phyloP scores from a whole-genome alignment of 495 filamentous ascomycete genomes.

The Podospora conica region DNA sequence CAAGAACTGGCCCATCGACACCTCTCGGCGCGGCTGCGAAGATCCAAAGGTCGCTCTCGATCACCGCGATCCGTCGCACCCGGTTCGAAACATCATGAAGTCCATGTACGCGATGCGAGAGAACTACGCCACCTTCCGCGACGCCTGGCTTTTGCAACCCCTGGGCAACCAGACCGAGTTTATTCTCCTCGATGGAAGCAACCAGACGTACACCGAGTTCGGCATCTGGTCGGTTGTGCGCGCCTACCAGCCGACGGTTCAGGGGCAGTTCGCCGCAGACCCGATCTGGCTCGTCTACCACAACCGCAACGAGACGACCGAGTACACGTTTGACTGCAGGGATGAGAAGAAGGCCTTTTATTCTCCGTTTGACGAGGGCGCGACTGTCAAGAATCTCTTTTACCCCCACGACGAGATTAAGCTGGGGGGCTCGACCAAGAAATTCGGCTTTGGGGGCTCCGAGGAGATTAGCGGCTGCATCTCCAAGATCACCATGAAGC shows the following conservation, averaged over 20 bases:
- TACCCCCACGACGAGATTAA: slow-evolving; percentile 58
- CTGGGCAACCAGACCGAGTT: slow-evolving; percentile 54
- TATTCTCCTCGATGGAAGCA: slow-evolving; percentile 51
- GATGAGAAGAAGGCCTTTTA: slow-evolving; percentile 41
- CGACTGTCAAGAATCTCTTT: slow-evolving; percentile 61
- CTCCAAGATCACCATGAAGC: slow-evolving; percentile 43
- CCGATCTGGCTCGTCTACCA: slow-evolving; percentile 61
- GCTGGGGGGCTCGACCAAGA: slow-evolving; percentile 30
- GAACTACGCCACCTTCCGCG: slow-evolving; percentile 53
- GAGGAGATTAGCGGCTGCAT: slow-evolving; percentile 49
- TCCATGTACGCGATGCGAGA: slow-evolving; percentile 58
- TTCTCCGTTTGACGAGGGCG: slow-evolving; percentile 50
- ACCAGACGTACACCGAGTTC: slow-evolving; percentile 52
- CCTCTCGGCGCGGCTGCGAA: slow-evolving; percentile 55
- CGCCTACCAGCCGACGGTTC: slow-evolving; percentile 34
- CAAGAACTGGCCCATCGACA: slow-evolving; percentile 27
- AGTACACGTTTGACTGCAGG: slow-evolving; percentile 56
- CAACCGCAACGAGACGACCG: slow-evolving; percentile 55
- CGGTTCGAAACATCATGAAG: slow-evolving; percentile 54
- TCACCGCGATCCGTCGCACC: slow-evolving; percentile 47
- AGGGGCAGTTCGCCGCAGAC: slow-evolving; percentile 51
- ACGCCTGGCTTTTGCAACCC: slow-evolving; percentile 54
- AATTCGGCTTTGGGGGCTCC: slow-evolving; percentile 12
- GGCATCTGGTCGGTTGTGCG: slow-evolving; percentile 50
- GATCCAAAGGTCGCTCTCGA: slow-evolving; percentile 56